Evolutionary conservation across 2,329 filamentous ascomycete species (phyloP).

Genomic region (Juglanconis sp.): DNA sequence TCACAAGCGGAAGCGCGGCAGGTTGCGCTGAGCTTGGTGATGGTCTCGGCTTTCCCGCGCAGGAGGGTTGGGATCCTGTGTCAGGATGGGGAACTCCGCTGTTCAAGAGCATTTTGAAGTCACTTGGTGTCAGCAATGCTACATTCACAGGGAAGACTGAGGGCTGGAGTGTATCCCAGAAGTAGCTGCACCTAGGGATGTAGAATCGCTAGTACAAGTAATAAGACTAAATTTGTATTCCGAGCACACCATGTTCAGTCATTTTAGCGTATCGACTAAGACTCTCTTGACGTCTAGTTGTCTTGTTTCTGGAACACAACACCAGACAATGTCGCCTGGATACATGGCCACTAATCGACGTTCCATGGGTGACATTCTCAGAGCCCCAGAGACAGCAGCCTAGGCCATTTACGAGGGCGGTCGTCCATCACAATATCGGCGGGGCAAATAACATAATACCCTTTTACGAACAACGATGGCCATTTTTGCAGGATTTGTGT

Average conservation of each 20-base stretch:
- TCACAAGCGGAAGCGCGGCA: constrained; percentile 27
- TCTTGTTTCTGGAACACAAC: not conserved
- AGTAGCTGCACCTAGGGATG: not conserved
- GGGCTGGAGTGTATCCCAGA: constrained; percentile 5
- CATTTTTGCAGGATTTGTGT: too few relatives aligned
- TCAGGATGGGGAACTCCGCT: constrained; percentile 48
- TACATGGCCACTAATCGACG: too few relatives aligned
- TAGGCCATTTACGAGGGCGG: too few relatives aligned
- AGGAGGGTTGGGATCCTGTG: constrained; percentile 44
- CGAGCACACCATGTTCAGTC: not conserved
- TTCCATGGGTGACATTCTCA: too few relatives aligned
- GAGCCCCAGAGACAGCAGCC: too few relatives aligned
- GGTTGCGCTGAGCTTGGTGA: constrained; percentile 35
- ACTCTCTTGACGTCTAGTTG: not conserved
- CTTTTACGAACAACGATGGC: too few relatives aligned
- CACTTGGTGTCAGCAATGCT: constrained; percentile 4
- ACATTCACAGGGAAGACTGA: constrained; percentile 1
- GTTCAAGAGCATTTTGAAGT: constrained; percentile 12
- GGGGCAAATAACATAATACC: too few relatives aligned
- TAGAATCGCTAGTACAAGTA: not conserved
- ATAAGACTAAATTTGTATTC: not conserved
- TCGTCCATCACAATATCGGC: too few relatives aligned
- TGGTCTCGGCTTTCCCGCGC: constrained; percentile 28
- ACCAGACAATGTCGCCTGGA: too few relatives aligned
- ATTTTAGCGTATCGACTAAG: not conserved